Conservation (phyloP, 345 rosid species). For the thale cress (Arabidopsis thaliana) region DNA sequence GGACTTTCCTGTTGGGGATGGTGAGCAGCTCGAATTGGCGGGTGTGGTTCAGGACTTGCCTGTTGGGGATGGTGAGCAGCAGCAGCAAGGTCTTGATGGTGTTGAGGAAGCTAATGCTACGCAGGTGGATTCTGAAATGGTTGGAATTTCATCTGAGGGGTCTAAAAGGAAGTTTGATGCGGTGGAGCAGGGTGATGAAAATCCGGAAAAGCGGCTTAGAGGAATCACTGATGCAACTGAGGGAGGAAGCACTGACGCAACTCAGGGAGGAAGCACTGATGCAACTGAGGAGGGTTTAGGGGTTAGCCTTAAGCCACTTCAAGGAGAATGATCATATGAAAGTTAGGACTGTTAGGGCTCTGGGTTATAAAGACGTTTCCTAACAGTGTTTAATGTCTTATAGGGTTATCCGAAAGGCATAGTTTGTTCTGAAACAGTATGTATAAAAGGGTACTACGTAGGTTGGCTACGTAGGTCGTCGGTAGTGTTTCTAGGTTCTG, state of each 20-base stretch:
- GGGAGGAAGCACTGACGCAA: not conserved
- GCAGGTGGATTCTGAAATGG: not conserved
- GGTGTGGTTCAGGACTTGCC: conserved; percentile 14
- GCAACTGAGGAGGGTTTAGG: not conserved
- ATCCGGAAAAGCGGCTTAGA: not conserved
- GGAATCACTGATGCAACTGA: not conserved
- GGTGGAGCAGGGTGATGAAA: not conserved
- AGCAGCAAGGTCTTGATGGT: not conserved
- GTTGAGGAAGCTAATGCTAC: not conserved
- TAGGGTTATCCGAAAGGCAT: not conserved
- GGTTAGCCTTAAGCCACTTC: not conserved
- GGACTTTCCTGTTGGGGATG: not conserved
- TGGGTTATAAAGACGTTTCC: not conserved
- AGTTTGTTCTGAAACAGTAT: not conserved
- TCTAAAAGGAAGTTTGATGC: not conserved
- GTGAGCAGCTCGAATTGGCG: not conserved
- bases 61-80: conserved; percentile 1
- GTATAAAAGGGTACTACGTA: not conserved
- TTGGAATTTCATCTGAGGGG: not conserved
- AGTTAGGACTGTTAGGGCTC: conserved; percentile 13
- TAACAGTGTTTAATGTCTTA: conserved; percentile 11
- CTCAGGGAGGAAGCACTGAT: not conserved
- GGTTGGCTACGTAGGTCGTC: not conserved
- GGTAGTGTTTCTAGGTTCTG: not conserved
- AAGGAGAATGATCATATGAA: conserved; percentile 4